Percentiles rank a stretch among this genome's conserved stretches.
Conservation (phyloP, 73 alveolate species). For the Effrenium voratum region DNA sequence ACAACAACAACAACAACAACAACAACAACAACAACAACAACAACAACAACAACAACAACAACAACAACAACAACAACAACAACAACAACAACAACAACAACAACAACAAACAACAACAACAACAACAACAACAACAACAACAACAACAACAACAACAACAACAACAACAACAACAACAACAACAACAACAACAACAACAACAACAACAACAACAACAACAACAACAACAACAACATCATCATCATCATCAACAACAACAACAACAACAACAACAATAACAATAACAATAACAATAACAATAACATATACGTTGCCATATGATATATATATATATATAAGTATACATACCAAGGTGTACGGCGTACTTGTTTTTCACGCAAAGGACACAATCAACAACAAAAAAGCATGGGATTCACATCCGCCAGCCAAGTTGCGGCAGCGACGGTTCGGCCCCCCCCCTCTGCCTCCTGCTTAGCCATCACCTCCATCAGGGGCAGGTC, state of each 20-base stretch:
- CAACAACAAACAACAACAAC: not conserved
- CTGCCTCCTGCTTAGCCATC: too few relatives aligned
- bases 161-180: not conserved
- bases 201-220: not conserved
- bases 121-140: not conserved
- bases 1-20: too few relatives aligned
- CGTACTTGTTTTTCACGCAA: not conserved
- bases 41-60: too few relatives aligned
- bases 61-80: not conserved
- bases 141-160: not conserved
- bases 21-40: too few relatives aligned
- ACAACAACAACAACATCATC: not conserved
- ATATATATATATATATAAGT: too few relatives aligned
- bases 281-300: not conserved
- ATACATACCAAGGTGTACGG: not conserved
- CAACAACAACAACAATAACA: not conserved
- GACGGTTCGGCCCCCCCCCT: too few relatives aligned
- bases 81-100: not conserved
- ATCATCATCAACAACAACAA: not conserved
- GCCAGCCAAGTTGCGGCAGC: too few relatives aligned
- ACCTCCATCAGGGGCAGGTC: not conserved
- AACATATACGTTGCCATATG: not conserved
- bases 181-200: not conserved
- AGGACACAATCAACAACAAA: not conserved
- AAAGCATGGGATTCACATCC: not conserved